Evolutionary conservation across 2,329 filamentous ascomycete species (phyloP), one percentile per base, ranked within the genome.

Genomic region (Cladosporium phlei): DNA sequence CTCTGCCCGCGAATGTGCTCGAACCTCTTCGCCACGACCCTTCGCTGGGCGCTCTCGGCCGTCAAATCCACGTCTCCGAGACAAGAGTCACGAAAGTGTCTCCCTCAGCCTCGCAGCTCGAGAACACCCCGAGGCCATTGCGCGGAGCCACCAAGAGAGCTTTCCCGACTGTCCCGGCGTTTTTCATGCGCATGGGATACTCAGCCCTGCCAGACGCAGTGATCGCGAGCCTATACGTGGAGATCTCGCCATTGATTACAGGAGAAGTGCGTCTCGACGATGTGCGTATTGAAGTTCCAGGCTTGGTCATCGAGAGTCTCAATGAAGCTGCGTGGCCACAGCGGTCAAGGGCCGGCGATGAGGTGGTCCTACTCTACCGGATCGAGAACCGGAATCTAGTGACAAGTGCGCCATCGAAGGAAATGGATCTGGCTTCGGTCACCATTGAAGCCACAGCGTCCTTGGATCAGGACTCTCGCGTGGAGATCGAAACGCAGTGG

Each of bases 1-100:
- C 86, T 0, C 77, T 82, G 5, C 82, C 85, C 2, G 72, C 87
- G 52, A 93, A 91, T 62, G 71, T 91, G n/a, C 77, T 93, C 11
- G 83, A 86, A 59, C 77, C 86, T 3, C 86, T 91, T 51, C 74
- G 76, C 43, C 73, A 72, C 51, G 86, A 89, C 59, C 78, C 81
- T 17, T 76, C 75, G 19, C 70, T 88, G n/a, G 71, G 69, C n/a
- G 79, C 82, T 22, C 29, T 32, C 3, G 49, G 50, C 2, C 50
- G 58, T 17, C 74, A 75, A 54, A 84, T 86, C 37, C 78, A 79
- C 22, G 72, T 93, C 2, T 88, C 86, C 8, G 85, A 86, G 4
- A 72, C 85, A 50, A 76, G 86, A 38, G 85, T 91, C 25, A 88
- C 83, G 32, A 79, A 84, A 52, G 84, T 90, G 4, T 80, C 83